Percentiles rank a stretch among this genome's conserved stretches.
phyloP scores from a whole-genome alignment of 2,329 filamentous ascomycete genomes.

The Phaeosphaeria sp. region DNA sequence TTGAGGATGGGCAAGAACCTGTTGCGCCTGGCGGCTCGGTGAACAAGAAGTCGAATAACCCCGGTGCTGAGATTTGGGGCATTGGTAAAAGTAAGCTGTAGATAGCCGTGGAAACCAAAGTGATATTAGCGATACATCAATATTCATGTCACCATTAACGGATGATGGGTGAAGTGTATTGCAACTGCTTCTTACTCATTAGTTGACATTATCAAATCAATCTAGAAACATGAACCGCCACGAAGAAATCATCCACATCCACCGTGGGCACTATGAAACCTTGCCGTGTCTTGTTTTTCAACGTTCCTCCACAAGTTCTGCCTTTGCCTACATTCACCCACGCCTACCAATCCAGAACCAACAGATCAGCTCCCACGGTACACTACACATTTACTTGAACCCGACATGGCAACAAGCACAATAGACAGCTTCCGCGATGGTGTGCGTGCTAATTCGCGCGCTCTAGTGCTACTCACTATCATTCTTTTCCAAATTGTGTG shows the following conservation, averaged over 20 bases:
- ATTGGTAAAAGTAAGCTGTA: constrained; percentile 54
- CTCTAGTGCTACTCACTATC: not conserved
- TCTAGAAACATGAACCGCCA: not conserved
- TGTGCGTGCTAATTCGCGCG: not conserved
- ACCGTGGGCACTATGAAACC: not conserved
- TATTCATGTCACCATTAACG: not conserved
- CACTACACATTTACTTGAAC: not conserved
- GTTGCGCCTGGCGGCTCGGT: constrained; percentile 32
- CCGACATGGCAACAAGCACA: not conserved
- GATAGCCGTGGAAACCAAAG: not conserved
- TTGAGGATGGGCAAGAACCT: constrained; percentile 26
- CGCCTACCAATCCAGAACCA: not conserved
- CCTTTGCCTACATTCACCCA: not conserved
- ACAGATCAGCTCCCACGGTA: not conserved
- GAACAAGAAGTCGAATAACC: constrained; percentile 46
- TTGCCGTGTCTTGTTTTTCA: not conserved
- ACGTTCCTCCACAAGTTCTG: not conserved
- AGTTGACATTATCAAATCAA: not conserved
- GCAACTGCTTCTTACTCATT: not conserved
- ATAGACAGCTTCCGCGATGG: not conserved
- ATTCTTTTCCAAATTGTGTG: not conserved
- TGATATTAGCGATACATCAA: not conserved
- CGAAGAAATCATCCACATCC: not conserved
- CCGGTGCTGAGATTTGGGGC: constrained; percentile 50
- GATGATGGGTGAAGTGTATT: not conserved